Evolutionary conservation across 441 rosid genomes (phyloP).

Genomic region (Eutrema salsugineum): DNA sequence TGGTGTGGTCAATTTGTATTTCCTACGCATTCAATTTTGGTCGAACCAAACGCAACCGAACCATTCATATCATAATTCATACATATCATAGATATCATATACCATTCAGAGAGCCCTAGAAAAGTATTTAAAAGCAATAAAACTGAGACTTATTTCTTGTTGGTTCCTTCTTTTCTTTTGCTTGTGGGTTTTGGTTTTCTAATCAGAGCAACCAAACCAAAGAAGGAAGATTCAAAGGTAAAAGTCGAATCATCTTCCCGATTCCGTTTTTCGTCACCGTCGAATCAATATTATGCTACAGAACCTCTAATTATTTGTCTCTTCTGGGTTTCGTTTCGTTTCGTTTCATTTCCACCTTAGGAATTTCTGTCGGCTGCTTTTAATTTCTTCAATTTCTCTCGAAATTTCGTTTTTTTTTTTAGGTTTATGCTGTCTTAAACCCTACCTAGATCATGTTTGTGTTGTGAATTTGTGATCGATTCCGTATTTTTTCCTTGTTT

Average conservation of each 20-base stretch:
- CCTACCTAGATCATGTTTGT: background rate
- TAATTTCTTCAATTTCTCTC: background rate
- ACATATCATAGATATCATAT: no score
- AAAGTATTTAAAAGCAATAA: background rate
- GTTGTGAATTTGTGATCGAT: background rate
- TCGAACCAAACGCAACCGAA: background rate
- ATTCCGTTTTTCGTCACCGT: background rate
- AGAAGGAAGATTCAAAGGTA: background rate
- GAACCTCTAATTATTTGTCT: background rate
- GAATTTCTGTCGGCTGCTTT: background rate
- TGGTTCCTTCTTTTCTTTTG: background rate
- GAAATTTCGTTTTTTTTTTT: background rate
- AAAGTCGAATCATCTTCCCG: background rate
- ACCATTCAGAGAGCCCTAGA: constrained; percentile 8
- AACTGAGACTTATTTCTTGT: no score
- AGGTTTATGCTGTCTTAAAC: background rate
- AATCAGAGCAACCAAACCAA: background rate
- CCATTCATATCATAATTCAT: no score
- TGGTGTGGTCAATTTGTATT: constrained; percentile 84
- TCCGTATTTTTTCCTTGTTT: background rate
- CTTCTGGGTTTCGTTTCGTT: background rate
- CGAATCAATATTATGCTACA: background rate
- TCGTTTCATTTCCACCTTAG: background rate
- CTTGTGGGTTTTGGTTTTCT: background rate
- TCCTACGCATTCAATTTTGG: background rate